Conservation (phyloP, 2,329 filamentous ascomycete species). For the Aspergillus hiratsukae region DNA sequence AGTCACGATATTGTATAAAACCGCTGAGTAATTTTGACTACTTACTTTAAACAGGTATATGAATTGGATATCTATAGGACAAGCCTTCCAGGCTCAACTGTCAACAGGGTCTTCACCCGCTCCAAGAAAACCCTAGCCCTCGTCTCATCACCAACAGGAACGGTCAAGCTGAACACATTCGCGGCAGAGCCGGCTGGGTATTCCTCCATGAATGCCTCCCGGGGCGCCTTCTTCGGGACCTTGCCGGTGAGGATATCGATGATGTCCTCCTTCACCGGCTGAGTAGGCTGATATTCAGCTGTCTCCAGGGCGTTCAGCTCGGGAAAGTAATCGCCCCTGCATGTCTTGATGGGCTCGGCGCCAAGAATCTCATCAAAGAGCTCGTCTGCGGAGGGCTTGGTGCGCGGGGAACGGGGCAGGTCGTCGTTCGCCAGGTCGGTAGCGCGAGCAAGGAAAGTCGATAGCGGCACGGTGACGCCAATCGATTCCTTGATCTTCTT, state of each 20-base stretch:
- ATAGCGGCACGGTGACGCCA: conserved; percentile 75
- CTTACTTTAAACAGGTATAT: background rate
- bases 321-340: conserved; percentile 64
- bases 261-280: conserved; percentile 62
- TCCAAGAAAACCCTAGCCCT: conserved; percentile 78
- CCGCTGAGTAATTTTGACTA: background rate
- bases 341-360: conserved; percentile 37
- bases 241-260: conserved; percentile 71
- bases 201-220: conserved; percentile 20
- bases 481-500: conserved; percentile 72
- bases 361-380: conserved; percentile 88
- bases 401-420: conserved; percentile 63
- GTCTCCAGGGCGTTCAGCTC: conserved; percentile 57
- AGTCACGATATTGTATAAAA: background rate
- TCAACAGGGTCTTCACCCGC: conserved; percentile 77
- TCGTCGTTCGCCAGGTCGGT: conserved; percentile 83
- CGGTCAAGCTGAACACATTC: conserved; percentile 78
- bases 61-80: conserved; percentile 45
- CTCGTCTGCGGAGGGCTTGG: conserved; percentile 68
- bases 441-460: conserved; percentile 81
- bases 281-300: conserved; percentile 28
- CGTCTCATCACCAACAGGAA: conserved; percentile 74
- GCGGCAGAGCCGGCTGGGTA: conserved; percentile 49
- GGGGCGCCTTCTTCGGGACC: conserved; percentile 29
- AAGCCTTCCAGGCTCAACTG: conserved; percentile 72